Conservation (phyloP, 495 filamentous ascomycete species). For the Neurospora tetrasperma region DNA sequence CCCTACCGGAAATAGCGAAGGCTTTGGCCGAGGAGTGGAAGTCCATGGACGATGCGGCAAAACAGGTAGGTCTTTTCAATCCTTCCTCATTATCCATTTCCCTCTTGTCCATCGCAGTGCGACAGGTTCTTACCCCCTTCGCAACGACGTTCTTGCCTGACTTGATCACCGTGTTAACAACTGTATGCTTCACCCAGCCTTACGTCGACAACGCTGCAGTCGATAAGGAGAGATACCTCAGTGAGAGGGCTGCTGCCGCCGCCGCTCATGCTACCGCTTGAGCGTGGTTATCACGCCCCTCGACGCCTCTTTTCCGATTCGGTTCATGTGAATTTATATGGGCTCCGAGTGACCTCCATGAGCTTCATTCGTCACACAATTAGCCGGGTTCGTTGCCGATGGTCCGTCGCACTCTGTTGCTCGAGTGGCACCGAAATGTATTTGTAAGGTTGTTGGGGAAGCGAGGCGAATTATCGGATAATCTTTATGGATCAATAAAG, state of each 20-base stretch:
- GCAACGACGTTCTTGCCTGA: neutral
- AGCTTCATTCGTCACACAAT: neutral
- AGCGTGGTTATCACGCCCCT: neutral
- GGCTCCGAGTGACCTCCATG: neutral
- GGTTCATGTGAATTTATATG: neutral
- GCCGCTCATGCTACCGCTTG: neutral
- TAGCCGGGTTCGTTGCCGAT: neutral
- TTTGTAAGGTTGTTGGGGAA: neutral
- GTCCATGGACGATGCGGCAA: conserved; percentile 39
- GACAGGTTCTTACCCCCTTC: neutral
- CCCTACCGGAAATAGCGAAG: conserved; percentile 17
- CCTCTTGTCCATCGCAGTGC: neutral
- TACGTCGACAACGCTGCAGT: conserved; percentile 14
- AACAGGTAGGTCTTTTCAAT: conserved; percentile 22
- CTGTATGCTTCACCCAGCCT: conserved; percentile 10
- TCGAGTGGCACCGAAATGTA: neutral
- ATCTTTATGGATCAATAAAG: neutral
- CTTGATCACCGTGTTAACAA: conserved; percentile 10
- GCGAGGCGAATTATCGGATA: neutral
- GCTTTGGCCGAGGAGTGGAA: conserved; percentile 45
- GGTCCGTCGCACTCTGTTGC: neutral
- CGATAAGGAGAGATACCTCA: conserved; percentile 11
- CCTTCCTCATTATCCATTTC: neutral
- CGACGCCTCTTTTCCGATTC: neutral
- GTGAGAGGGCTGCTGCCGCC: conserved; percentile 9